phyloP scores from a whole-genome alignment of 352 stramenopile species.

The Phytophthora pinifolia region DNA sequence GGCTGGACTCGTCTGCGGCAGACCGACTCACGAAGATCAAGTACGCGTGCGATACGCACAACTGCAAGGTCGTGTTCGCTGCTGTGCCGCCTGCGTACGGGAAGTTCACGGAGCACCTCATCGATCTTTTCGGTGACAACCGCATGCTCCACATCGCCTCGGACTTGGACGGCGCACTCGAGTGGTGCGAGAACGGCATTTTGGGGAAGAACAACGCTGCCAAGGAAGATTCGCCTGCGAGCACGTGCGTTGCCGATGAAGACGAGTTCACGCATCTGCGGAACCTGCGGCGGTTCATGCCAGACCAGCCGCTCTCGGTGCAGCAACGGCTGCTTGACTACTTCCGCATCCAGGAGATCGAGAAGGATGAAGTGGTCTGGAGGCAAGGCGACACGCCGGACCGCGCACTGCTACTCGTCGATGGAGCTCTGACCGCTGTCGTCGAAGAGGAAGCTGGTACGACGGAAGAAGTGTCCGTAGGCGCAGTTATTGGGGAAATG shows the following conservation, averaged over 20 bases:
- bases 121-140: conserved; percentile 52
- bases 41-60: conserved; percentile 65
- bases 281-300: conserved; percentile 67
- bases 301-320: conserved; percentile 58
- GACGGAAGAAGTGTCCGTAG: conserved; percentile 65
- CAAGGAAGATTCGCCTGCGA: conserved; percentile 18
- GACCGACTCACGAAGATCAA: conserved; percentile 82
- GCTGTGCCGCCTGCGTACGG: conserved; percentile 60
- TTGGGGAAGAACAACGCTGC: conserved; percentile 35
- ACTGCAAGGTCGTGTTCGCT: conserved; percentile 69
- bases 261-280: conserved; percentile 58
- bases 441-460: conserved; percentile 81
- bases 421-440: conserved; percentile 64
- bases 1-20: conserved; percentile 87
- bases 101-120: conserved; percentile 62
- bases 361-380: conserved; percentile 65
- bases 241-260: conserved; percentile 33
- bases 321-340: conserved; percentile 73
- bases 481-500: conserved; percentile 76
- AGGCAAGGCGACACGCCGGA: conserved; percentile 63
- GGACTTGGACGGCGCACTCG: conserved; percentile 67
- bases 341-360: conserved; percentile 63
- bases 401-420: conserved; percentile 57
- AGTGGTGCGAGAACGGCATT: conserved; percentile 77
- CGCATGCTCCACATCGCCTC: conserved; percentile 51